Percentiles rank a stretch among this genome's conserved stretches.
phyloP scores from a whole-genome alignment of 2,329 filamentous ascomycete genomes.

The Colletotrichum filicis region DNA sequence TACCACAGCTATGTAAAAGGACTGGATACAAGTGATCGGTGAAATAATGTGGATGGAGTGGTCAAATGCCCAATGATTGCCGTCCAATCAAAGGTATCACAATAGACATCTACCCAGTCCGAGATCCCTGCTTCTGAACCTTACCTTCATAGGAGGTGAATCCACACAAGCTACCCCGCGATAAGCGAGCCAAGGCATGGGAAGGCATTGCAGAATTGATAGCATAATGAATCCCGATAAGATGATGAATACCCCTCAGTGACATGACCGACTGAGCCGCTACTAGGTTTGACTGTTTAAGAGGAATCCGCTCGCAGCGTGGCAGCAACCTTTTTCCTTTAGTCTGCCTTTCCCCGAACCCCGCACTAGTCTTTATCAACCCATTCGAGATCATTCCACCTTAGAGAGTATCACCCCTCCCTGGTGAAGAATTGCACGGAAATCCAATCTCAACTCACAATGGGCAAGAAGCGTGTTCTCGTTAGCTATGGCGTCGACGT shows the following conservation, averaged over 20 bases:
- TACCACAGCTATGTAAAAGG: background rate
- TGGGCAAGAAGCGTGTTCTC: slow-evolving; percentile 51
- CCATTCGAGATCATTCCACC: background rate
- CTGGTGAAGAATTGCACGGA: background rate
- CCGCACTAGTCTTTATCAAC: background rate
- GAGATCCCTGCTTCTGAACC: too few relatives aligned
- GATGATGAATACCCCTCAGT: slow-evolving; percentile 17
- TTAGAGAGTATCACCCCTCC: background rate
- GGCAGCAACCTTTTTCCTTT: background rate
- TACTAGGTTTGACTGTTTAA: background rate
- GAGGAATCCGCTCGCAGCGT: background rate
- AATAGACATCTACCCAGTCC: background rate
- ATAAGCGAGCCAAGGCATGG: background rate
- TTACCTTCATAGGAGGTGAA: background rate
- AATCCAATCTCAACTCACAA: slow-evolving; percentile 26
- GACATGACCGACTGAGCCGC: background rate
- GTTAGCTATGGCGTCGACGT: slow-evolving; percentile 76
- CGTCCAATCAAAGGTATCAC: background rate
- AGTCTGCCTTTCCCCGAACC: background rate
- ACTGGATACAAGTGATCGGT: background rate
- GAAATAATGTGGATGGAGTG: background rate
- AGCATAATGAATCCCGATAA: background rate
- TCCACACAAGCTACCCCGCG: background rate
- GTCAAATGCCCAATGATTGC: background rate
- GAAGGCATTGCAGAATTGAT: background rate